Base-by-base conservation (phyloP, 768 basidiomycete genomes). In the Tephrocybe rancida region DNA sequence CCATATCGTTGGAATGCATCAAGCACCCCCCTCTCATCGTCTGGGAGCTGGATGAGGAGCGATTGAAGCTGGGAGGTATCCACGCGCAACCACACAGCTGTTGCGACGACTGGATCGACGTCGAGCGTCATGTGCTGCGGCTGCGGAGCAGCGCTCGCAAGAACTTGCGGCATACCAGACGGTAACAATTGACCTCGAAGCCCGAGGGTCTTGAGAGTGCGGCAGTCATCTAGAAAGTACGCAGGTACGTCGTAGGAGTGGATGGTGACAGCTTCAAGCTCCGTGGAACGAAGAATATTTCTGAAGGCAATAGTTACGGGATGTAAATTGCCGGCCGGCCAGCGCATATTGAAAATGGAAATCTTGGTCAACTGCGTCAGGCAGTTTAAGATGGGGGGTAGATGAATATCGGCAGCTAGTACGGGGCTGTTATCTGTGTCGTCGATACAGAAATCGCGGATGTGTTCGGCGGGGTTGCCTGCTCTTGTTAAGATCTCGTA, bases 381-480 rank as follows among this genome's bases (percentile, higher is more conserved):
- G 25, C 2, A 5, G 27, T 30, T 16, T 5, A 44, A 10, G 27
- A 27, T 26, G 26, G 5, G 13, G 13, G 52, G 51, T 19, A 52
- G 44, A 38, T 52, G 14, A 43, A 18, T 8, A 24, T 52, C 51
- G n/a, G 35, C 4, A 8, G 35, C 37, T 11, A 44, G 34, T 5
- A 26, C 9, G 25, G 25, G 19, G 35, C 18, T 14, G 32, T 30
- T 9, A 5, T 34, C 27, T 6, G 32, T 42, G 29, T 41, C 11
- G 21, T 39, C 45, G 27, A 53, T 41, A 39, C 44, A 47, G 38
- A 53, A 29, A 10, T 53, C 52, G 18, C 41, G 35, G 18, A 53
- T 44, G 16, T 45, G 8, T 9, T 47, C 27, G 26, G n/a, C 38
- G 13, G 52, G 52, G 19, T 16, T 38, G 3, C 16, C 44, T 19